phyloP scores from a whole-genome alignment of 768 basidiomycete genomes.

The Russula compacta region DNA sequence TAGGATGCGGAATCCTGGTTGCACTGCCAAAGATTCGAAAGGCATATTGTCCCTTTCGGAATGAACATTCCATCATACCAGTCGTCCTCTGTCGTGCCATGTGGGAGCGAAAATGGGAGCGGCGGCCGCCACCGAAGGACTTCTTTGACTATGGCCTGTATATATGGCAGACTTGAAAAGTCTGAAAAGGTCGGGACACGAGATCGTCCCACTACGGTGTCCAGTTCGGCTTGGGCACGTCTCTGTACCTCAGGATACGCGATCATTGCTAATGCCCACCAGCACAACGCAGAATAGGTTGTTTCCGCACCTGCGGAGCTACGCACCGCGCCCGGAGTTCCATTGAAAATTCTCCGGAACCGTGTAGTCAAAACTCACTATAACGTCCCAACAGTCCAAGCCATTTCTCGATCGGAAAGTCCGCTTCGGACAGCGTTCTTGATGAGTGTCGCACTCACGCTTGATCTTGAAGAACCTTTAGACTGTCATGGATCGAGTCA shows the following conservation, averaged over 20 bases:
- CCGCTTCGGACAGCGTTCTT: background rate
- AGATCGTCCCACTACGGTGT: conserved; percentile 14
- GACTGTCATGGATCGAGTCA: background rate
- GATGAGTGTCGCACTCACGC: conserved; percentile 6
- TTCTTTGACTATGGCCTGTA: conserved; percentile 19
- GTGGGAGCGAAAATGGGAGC: background rate
- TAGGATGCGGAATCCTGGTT: conserved; percentile 1
- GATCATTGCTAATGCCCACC: conserved; percentile 18
- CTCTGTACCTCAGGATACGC: conserved; percentile 15
- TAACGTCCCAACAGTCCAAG: conserved; percentile 11
- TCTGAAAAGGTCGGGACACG: conserved; percentile 18
- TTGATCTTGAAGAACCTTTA: background rate
- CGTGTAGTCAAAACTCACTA: conserved; percentile 6
- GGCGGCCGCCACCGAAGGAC: conserved; percentile 2
- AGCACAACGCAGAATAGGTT: background rate
- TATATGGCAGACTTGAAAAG: conserved; percentile 12
- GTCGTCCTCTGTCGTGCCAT: conserved; percentile 22
- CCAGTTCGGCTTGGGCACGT: conserved; percentile 19
- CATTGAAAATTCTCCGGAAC: background rate
- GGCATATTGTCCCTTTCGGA: conserved; percentile 28
- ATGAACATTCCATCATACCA: conserved; percentile 26
- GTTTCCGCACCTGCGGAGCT: conserved; percentile 12
- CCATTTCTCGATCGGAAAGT: conserved; percentile 12
- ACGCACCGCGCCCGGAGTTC: no score
- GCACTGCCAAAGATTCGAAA: conserved; percentile 22